phyloP scores from a whole-genome alignment of 441 rosid genomes.

The Metrosideros polymorpha region DNA sequence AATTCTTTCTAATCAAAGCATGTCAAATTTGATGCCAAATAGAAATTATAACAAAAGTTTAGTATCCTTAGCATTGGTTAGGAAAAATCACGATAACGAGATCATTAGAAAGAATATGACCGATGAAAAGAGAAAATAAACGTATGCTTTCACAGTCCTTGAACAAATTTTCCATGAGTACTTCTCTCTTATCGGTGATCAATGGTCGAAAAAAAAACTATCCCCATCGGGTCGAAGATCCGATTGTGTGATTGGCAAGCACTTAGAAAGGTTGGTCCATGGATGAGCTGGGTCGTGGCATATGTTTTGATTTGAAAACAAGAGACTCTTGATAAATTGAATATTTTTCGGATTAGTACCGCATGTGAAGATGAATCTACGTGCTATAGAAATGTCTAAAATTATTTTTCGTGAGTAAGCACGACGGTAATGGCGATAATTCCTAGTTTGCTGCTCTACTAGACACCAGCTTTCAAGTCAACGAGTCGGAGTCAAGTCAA shows the following conservation, averaged over 20 bases:
- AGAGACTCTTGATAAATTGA: not conserved
- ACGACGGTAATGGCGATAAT: no score
- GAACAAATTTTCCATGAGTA: not conserved
- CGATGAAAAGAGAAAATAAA: not conserved
- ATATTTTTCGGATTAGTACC: not conserved
- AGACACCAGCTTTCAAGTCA: no score
- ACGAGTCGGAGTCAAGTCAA: no score
- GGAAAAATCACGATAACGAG: no score
- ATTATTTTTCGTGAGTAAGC: no score
- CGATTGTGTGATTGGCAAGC: no score
- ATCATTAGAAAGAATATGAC: not conserved
- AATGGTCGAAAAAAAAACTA: fast-evolving
- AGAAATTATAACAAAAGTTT: no score
- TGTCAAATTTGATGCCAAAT: not conserved
- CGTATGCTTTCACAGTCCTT: not conserved
- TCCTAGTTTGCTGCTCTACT: no score
- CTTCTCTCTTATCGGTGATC: not conserved
- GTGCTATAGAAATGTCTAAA: no score
- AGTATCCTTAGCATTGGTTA: no score
- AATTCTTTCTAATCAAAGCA: not conserved
- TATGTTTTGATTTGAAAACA: no score
- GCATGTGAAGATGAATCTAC: not conserved
- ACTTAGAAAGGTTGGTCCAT: not conserved
- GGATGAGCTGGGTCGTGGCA: not conserved
- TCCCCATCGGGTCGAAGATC: no score